Evolutionary conservation across 768 basidiomycete genomes (phyloP).

Genomic region (Lactarius pseudohatsudake): DNA sequence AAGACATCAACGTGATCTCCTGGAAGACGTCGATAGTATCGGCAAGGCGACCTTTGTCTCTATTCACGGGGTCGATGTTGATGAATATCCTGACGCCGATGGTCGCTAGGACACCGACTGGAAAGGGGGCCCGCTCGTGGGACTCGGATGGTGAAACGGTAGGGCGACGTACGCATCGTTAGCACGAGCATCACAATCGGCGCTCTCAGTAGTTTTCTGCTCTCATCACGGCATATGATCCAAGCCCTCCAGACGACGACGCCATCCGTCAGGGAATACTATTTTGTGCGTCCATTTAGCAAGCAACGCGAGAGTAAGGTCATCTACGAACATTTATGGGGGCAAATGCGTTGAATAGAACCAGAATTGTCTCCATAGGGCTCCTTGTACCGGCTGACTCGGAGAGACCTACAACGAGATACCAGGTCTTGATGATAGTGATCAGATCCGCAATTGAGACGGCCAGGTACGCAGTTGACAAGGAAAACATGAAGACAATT

Average conservation of each 20-base stretch:
- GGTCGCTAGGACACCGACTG: background rate
- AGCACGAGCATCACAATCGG: background rate
- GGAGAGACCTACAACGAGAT: background rate
- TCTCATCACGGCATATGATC: background rate
- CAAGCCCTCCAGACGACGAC: constrained; percentile 8
- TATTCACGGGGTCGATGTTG: background rate
- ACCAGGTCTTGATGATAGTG: background rate
- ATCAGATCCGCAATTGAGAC: background rate
- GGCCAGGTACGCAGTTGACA: background rate
- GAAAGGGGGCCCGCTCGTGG: background rate
- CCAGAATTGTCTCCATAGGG: background rate
- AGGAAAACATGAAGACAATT: background rate
- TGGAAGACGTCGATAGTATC: background rate
- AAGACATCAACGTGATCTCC: background rate
- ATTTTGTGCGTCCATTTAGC: background rate
- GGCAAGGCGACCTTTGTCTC: background rate
- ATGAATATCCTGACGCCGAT: background rate
- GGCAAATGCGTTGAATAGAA: background rate
- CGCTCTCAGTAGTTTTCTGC: background rate
- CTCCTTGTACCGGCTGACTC: background rate
- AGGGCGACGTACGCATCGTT: background rate
- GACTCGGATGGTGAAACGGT: no score
- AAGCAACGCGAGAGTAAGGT: background rate
- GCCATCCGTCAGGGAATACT: background rate
- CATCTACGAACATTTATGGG: background rate